Conservation (phyloP, 805 yeast species). For the Ogataea zsoltii region DNA sequence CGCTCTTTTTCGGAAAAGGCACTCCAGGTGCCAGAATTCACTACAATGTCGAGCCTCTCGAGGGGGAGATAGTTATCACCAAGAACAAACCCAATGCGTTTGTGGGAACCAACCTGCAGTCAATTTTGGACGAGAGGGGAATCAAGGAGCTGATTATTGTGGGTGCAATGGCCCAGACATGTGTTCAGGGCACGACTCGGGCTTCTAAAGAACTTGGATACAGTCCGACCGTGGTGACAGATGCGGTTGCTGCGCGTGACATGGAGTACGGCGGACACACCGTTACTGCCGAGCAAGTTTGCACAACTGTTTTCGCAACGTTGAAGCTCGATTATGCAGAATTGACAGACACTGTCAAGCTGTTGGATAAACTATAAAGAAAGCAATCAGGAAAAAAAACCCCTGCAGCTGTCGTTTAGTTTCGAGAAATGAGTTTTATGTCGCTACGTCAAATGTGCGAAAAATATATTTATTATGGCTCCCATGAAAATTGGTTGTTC, state of each 20-base stretch:
- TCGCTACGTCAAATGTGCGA: too few relatives aligned
- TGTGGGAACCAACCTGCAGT: constrained; percentile 3
- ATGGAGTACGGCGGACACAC: constrained; percentile 6
- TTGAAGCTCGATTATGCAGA: constrained; percentile 2
- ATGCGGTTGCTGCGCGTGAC: constrained; percentile 10
- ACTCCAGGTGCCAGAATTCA: constrained; percentile 7
- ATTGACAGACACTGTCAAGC: constrained; percentile 1
- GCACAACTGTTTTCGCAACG: constrained; percentile 7
- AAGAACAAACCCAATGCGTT: constrained; percentile 8
- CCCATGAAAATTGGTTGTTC: too few relatives aligned
- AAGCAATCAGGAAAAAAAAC: background rate
- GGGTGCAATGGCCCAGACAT: constrained; percentile 11
- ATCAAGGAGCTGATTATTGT: constrained; percentile 4
- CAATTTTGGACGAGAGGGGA: constrained; percentile 1
- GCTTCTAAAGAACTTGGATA: constrained; percentile 8
- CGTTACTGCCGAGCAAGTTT: constrained; percentile 8
- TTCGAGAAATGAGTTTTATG: too few relatives aligned
- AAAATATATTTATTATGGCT: too few relatives aligned
- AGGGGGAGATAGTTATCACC: constrained; percentile 6
- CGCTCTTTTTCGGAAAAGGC: constrained; percentile 2
- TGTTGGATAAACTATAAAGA: constrained; percentile 1
- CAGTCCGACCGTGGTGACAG: constrained; percentile 5
- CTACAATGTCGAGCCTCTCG: constrained; percentile 1
- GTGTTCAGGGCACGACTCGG: constrained; percentile 10
- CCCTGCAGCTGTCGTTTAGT: too few relatives aligned